Base-by-base conservation (phyloP, 495 filamentous ascomycete species). In the Cercophora samala region DNA sequence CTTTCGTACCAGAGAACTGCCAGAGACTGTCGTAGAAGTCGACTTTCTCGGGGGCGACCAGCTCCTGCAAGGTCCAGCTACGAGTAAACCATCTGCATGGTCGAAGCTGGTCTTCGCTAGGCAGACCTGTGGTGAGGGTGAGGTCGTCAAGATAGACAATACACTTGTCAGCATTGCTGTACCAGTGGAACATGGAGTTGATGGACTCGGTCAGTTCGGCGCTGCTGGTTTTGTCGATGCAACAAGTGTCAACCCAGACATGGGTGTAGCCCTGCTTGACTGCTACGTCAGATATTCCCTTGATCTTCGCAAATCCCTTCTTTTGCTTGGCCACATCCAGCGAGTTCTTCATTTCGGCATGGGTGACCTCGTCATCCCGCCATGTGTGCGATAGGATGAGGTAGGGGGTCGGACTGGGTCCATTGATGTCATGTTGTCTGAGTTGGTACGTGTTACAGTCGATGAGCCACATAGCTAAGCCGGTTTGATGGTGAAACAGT, bases 181-280 rank as follows among this genome's bases (percentile, higher is more conserved):
- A 80, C 77, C 75, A 83, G 6, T 63, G 62, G 63, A 76, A 85
- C 82, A 84, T 84, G 5, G 79, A 82, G 59, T 83, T 85, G 51
- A 85, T 81, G 23, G 76, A 75, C 65, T 82, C 79, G 24, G 68
- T 69, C 8, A 81, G 71, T 64, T 83, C 79, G 5, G 75, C 75
- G 32, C 77, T 80, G 65, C 74, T 79, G 1, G 60, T 68, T 24
- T 83, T 81, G 65, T 82, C 73, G 64, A 81, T 82, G 61, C 80
- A 83, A 60, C 77, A 82, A 0, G 79, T 80, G 51, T 83, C 79
- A 6, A 83, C 69, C 80, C 79, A 82, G 21, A 68, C 74, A 69
- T 77, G 77, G 1, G 4, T 19, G 2, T 1, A 17, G 8, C 58
- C 62, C 1, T 54, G 5, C 8, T 21, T 19, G 15, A 29, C 5